These are phyloP conservation scores for Carex arenaria DNA, from an alignment of 202 grass and related monocot genomes.

Conservation along the genomic window DNA sequence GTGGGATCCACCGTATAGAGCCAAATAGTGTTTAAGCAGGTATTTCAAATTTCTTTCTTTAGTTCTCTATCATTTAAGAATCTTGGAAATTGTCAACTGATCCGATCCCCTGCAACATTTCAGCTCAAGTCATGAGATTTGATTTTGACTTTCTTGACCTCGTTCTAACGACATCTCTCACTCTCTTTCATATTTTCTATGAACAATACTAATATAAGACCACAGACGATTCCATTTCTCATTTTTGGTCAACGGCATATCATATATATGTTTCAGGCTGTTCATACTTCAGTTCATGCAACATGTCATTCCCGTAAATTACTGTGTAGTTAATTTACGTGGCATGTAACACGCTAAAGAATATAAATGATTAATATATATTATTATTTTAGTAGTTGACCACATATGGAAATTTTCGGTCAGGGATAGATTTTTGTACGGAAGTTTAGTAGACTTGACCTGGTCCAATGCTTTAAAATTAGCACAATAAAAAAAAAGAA, in stretches of 20 bases:
- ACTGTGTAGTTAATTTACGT: too few relatives aligned
- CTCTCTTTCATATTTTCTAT: background rate
- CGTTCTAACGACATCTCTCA: background rate
- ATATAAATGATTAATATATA: too few relatives aligned
- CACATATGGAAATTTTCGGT: too few relatives aligned
- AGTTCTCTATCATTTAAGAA: background rate
- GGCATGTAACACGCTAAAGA: too few relatives aligned
- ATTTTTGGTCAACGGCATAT: background rate
- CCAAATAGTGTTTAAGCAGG: background rate
- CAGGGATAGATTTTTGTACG: too few relatives aligned
- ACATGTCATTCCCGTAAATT: too few relatives aligned
- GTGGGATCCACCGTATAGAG: background rate
- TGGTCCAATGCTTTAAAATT: too few relatives aligned
- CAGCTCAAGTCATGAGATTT: slow-evolving; percentile 17
- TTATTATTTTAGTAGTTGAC: too few relatives aligned
- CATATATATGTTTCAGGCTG: background rate
- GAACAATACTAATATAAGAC: background rate
- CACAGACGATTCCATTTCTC: background rate
- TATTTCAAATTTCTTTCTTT: background rate
- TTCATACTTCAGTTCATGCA: background rate
- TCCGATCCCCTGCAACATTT: background rate
- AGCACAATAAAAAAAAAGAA: too few relatives aligned
- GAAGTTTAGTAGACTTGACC: too few relatives aligned
- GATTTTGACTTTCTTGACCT: slow-evolving; percentile 21
- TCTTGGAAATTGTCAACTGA: slow-evolving; percentile 1